Conservation (phyloP, 2,329 filamentous ascomycete species). For the Calonectria leucothoes region DNA sequence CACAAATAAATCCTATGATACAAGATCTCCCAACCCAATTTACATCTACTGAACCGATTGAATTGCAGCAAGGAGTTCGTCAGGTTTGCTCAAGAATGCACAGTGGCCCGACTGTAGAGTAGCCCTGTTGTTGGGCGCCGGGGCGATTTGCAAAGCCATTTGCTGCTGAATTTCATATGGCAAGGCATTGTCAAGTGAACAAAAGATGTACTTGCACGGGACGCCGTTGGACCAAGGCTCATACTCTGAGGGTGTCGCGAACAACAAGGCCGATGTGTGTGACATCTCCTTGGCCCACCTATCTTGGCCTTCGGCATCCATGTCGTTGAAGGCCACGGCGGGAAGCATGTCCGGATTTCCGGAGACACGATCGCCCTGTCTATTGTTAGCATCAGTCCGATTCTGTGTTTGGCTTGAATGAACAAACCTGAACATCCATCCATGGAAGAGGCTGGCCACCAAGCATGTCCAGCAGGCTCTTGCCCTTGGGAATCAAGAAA, state of each 20-base stretch:
- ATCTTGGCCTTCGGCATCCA: neutral
- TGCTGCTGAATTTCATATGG: neutral
- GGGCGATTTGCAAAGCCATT: neutral
- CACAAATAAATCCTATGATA: neutral
- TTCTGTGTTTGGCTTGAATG: rapidly evolving
- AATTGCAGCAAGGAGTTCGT: neutral
- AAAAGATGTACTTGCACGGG: neutral
- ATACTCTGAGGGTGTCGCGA: neutral
- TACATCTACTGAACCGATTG: neutral
- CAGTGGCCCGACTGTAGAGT: neutral
- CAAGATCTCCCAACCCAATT: neutral
- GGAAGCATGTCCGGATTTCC: neutral
- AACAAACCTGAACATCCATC: neutral
- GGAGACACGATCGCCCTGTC: neutral
- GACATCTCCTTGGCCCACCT: neutral
- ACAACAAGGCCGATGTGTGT: neutral
- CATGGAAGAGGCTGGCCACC: neutral
- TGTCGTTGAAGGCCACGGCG: neutral
- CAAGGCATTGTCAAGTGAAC: neutral
- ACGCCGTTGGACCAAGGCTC: neutral
- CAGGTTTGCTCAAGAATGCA: neutral
- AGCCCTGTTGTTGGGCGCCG: neutral
- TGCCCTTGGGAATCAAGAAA: neutral
- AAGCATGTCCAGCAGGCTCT: neutral
- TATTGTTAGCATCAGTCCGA: neutral